Evolutionary conservation across 73 alveolate species (phyloP).

Genomic region (Tetrahymena thermophila): DNA sequence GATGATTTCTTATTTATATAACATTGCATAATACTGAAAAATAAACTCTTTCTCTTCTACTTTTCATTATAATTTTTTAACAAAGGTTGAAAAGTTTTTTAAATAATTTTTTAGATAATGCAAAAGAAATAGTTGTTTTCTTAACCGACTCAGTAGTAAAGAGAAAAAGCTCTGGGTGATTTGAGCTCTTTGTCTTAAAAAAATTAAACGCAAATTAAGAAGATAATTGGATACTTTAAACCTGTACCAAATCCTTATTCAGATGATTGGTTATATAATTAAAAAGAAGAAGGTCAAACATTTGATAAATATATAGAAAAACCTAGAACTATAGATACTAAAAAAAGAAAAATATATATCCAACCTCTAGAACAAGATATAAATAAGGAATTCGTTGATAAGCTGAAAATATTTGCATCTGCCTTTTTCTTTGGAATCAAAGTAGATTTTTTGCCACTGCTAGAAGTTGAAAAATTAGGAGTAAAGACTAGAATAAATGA

Average conservation of each 20-base stretch:
- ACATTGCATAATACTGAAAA: neutral
- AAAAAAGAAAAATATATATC: constrained; percentile 8
- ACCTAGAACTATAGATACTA: constrained; percentile 35
- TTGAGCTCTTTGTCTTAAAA: neutral
- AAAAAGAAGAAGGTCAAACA: constrained; percentile 79
- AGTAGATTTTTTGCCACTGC: neutral
- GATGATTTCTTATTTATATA: neutral
- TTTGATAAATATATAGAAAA: constrained; percentile 55
- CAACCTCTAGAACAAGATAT: constrained; percentile 10
- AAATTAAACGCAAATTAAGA: neutral
- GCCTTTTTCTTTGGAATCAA: constrained; percentile 12
- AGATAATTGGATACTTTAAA: neutral
- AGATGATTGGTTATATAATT: constrained; percentile 78
- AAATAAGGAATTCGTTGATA: neutral
- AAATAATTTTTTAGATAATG: neutral
- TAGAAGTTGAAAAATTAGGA: neutral
- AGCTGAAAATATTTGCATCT: neutral
- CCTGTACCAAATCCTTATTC: constrained; percentile 35
- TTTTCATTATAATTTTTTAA: neutral
- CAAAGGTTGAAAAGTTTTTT: neutral
- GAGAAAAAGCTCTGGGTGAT: neutral
- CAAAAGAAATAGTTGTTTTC: neutral
- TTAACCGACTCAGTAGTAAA: neutral
- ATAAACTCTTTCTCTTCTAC: neutral
- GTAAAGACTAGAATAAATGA: neutral